Percentiles rank a stretch among this genome's conserved stretches.
Evolutionary conservation across 1,139 yeast genomes (phyloP).

Genomic region (Yarrowia galli): DNA sequence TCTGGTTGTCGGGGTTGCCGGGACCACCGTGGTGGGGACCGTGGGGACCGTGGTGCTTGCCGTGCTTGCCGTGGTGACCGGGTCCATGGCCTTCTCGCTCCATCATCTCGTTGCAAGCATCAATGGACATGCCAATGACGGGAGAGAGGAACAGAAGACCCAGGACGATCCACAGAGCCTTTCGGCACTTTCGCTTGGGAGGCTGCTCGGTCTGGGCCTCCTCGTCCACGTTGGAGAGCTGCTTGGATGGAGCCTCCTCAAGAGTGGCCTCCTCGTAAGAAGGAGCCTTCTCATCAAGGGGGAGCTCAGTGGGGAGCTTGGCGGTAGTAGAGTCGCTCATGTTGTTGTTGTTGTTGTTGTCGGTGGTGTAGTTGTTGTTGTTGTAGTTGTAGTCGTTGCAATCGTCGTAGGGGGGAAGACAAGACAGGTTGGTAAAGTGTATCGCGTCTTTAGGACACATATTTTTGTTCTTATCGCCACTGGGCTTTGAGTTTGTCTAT

Average conservation of each 20-base stretch:
- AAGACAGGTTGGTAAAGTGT: constrained; percentile 5
- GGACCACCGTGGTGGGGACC: too few species aligned
- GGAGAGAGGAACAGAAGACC: constrained; percentile 32
- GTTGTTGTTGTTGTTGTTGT: background rate
- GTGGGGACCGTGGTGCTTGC: background rate
- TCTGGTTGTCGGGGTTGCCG: background rate
- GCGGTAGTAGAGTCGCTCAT: constrained; percentile 15
- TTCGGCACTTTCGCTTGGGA: constrained; percentile 22
- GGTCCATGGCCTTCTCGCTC: background rate
- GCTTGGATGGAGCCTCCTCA: constrained; percentile 30
- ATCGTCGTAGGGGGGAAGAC: constrained; percentile 8
- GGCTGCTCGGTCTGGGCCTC: constrained; percentile 32
- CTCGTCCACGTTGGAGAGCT: background rate
- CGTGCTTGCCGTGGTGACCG: background rate
- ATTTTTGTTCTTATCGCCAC: constrained; percentile 13
- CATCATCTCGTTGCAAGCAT: constrained; percentile 36
- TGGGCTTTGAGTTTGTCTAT: background rate
- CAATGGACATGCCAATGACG: constrained; percentile 12
- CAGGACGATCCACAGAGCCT: constrained; percentile 24
- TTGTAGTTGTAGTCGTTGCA: too few species aligned
- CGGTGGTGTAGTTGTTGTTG: too few species aligned
- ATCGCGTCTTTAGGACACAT: constrained; percentile 38
- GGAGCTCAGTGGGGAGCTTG: constrained; percentile 7
- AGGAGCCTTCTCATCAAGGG: constrained; percentile 26
- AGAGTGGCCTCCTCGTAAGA: constrained; percentile 35